Percentiles rank a stretch among this genome's conserved stretches.
Conservation (phyloP, 2,329 filamentous ascomycete species). For the Colletotrichum tropicicola region DNA sequence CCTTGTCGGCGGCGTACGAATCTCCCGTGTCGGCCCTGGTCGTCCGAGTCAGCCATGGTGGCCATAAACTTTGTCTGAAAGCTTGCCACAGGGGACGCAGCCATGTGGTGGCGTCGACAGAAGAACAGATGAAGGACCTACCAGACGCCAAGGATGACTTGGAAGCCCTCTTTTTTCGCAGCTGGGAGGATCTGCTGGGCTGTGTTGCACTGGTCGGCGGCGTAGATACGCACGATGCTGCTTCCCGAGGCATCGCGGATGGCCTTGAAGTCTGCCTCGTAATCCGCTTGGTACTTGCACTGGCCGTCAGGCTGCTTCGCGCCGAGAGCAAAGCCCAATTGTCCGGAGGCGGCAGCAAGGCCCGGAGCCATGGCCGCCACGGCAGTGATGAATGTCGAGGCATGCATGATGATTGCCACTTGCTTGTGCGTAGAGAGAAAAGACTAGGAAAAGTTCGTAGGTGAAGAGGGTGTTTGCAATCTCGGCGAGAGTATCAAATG, state of each 20-base stretch:
- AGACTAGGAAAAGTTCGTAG: background rate
- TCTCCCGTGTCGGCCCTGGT: conserved; percentile 68
- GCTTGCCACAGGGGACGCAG: background rate
- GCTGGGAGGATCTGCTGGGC: conserved; percentile 71
- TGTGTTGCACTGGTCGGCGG: conserved; percentile 72
- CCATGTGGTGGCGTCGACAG: too few species aligned
- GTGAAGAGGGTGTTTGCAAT: too few species aligned
- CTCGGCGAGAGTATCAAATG: too few species aligned
- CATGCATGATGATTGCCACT: background rate
- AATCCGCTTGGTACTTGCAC: conserved; percentile 72
- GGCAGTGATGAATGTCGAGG: conserved; percentile 7
- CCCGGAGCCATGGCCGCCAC: conserved; percentile 32
- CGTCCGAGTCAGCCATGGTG: background rate
- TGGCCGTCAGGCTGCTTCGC: conserved; percentile 66
- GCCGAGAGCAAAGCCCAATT: conserved; percentile 72
- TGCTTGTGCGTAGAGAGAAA: background rate
- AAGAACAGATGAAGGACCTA: too few species aligned
- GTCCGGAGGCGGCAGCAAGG: conserved; percentile 50
- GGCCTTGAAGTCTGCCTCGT: conserved; percentile 71
- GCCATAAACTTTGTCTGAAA: background rate
- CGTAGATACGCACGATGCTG: conserved; percentile 72
- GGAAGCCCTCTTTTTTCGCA: conserved; percentile 69
- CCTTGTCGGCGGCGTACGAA: conserved; percentile 68
- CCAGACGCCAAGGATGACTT: conserved; percentile 78
- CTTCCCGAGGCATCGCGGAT: conserved; percentile 59